A percentile compares a stretch with the other conserved stretches of the same genome.
Evolutionary conservation across 1,139 yeast genomes (phyloP).

Genomic region (Debaryomyces singareniensis): DNA sequence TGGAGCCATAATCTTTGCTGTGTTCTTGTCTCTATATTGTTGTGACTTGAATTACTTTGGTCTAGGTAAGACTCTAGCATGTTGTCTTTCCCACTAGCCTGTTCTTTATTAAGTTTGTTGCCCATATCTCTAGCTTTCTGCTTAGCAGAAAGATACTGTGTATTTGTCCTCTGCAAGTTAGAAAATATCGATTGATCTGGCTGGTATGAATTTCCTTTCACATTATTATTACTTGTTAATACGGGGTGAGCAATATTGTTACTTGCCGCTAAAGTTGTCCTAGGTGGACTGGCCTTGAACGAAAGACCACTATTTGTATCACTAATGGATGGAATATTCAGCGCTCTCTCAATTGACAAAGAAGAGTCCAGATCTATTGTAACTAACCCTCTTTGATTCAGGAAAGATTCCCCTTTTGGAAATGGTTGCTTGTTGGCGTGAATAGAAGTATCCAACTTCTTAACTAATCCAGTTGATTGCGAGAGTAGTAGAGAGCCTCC

Average conservation of each 20-base stretch:
- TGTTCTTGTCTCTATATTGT: conserved; percentile 48
- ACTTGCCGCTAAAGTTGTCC: conserved; percentile 6
- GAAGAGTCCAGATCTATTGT: not conserved
- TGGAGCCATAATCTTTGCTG: conserved; percentile 82
- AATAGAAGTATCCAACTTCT: conserved; percentile 23
- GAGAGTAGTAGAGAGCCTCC: conserved; percentile 41
- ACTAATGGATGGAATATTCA: conserved; percentile 3
- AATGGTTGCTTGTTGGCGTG: not conserved
- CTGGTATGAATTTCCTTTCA: conserved; percentile 33
- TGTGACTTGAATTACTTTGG: conserved; percentile 4
- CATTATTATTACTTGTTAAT: conserved; percentile 15
- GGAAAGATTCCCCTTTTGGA: conserved; percentile 7
- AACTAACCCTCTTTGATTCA: not conserved
- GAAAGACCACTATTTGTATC: conserved; percentile 27
- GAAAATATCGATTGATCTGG: conserved; percentile 41
- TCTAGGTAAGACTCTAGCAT: conserved; percentile 4
- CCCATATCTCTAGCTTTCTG: conserved; percentile 12
- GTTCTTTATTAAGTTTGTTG: not conserved
- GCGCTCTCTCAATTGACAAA: not conserved
- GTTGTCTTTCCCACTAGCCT: conserved; percentile 1
- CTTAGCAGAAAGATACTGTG: conserved; percentile 24
- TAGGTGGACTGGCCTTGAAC: conserved; percentile 29
- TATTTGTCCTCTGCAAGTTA: conserved; percentile 35
- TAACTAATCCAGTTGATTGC: conserved; percentile 40
- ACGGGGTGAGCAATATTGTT: conserved; percentile 27